Evolutionary conservation across 2,329 filamentous ascomycete genomes (phyloP).

Genomic region (Bertia moriformis): DNA sequence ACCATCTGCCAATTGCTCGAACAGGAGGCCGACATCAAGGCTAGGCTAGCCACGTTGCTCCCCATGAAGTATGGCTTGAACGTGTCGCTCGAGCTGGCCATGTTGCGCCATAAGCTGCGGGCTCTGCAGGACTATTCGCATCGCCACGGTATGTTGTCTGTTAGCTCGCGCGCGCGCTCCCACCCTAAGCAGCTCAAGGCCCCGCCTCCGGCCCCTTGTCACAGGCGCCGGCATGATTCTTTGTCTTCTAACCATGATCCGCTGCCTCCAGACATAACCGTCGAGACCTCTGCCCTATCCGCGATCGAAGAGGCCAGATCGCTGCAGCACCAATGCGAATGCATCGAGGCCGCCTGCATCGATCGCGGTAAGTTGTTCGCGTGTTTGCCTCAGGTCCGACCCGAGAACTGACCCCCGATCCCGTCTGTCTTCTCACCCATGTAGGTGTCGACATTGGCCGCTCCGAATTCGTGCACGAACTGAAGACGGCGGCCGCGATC

Average conservation of each 20-base stretch:
- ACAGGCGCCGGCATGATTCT: too few species aligned
- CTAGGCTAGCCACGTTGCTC: conserved; percentile 30
- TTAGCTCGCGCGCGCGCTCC: too few species aligned
- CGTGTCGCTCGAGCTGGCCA: conserved; percentile 31
- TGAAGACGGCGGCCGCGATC: conserved; percentile 15
- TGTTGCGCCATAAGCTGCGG: conserved; percentile 39
- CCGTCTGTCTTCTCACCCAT: too few species aligned
- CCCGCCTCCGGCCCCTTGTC: too few species aligned
- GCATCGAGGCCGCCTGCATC: conserved; percentile 35
- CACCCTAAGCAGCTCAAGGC: too few species aligned
- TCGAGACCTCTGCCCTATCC: conserved; percentile 26
- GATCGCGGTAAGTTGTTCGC: conserved; percentile 28
- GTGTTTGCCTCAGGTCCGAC: not conserved
- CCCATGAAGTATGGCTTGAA: conserved; percentile 31
- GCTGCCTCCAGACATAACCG: conserved; percentile 15
- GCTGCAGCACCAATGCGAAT: conserved; percentile 43
- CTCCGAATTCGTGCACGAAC: conserved; percentile 19
- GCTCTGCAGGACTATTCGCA: conserved; percentile 31
- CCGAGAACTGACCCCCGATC: too few species aligned
- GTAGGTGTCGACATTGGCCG: conserved; percentile 28
- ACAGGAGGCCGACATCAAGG: conserved; percentile 37
- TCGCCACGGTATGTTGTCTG: conserved; percentile 31
- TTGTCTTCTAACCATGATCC: too few species aligned
- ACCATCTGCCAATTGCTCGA: conserved; percentile 29
- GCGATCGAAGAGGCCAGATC: conserved; percentile 40